These are phyloP conservation scores for Erysiphe neolycopersici DNA, from an alignment of 2,329 filamentous ascomycete genomes.

Conservation along the genomic window DNA sequence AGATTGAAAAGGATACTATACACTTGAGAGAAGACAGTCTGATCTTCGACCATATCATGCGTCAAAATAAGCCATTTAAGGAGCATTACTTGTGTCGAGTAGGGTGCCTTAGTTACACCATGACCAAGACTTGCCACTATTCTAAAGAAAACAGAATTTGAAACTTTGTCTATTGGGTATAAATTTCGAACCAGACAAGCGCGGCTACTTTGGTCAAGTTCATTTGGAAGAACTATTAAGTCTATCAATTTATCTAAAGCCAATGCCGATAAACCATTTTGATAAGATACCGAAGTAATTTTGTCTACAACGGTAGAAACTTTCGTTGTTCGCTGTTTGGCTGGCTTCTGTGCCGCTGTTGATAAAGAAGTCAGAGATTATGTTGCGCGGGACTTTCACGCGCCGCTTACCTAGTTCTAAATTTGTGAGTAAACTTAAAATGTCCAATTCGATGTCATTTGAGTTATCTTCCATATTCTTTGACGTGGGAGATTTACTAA, in stretches of 20 bases:
- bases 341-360: not conserved
- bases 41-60: slow-evolving; percentile 41
- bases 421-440: too few species aligned
- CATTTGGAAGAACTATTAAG: slow-evolving; percentile 35
- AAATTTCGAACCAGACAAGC: slow-evolving; percentile 43
- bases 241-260: slow-evolving; percentile 36
- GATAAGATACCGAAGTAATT: not conserved
- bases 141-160: slow-evolving; percentile 31
- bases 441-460: too few species aligned
- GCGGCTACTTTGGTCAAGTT: slow-evolving; percentile 51
- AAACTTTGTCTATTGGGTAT: slow-evolving; percentile 43
- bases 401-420: too few species aligned
- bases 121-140: slow-evolving; percentile 52
- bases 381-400: too few species aligned
- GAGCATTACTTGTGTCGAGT: slow-evolving; percentile 41
- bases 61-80: slow-evolving; percentile 57
- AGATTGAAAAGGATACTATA: slow-evolving; percentile 61
- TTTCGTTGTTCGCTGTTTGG: not conserved
- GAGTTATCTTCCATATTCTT: too few species aligned
- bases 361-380: too few species aligned
- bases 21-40: slow-evolving; percentile 33
- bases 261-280: slow-evolving; percentile 32
- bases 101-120: slow-evolving; percentile 46
- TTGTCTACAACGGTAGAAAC: not conserved
- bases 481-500: too few species aligned